A percentile compares a stretch with the other conserved stretches of the same genome.
phyloP scores from a whole-genome alignment of 306 rosid genomes.

The Hippophae rhamnoides region DNA sequence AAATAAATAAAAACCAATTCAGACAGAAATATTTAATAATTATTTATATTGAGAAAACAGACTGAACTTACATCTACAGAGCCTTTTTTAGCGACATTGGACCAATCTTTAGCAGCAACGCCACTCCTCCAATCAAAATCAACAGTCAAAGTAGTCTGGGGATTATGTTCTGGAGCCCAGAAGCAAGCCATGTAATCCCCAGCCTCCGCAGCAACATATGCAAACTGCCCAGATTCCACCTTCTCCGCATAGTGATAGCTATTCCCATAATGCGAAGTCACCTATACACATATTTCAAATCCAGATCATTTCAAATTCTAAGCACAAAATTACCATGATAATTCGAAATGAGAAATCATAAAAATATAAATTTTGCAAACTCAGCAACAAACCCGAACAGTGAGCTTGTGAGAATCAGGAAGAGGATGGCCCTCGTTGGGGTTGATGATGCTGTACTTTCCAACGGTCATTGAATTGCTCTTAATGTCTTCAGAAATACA shows the following conservation, averaged over 20 bases:
- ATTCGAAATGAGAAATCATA: not conserved
- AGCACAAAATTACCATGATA: constrained; percentile 2
- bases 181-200: constrained; percentile 92
- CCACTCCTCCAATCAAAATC: constrained; percentile 96
- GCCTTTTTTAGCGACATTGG: constrained; percentile 90
- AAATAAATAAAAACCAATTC: not conserved
- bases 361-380: not conserved
- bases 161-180: constrained; percentile 62
- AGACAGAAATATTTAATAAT: not conserved
- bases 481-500: constrained; percentile 89
- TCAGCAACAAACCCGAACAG: constrained; percentile 50
- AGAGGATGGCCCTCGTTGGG: constrained; percentile 58
- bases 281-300: constrained; percentile 31
- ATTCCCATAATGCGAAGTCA: constrained; percentile 70
- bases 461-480: constrained; percentile 79
- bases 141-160: constrained; percentile 39
- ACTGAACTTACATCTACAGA: constrained; percentile 64
- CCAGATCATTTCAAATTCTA: not conserved
- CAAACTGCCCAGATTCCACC: constrained; percentile 58
- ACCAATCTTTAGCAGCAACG: constrained; percentile 89
- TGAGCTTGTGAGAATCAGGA: constrained; percentile 63
- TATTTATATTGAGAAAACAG: not conserved
- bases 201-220: constrained; percentile 57
- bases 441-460: constrained; percentile 60
- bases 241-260: constrained; percentile 61